Base-by-base conservation (phyloP, 495 filamentous ascomycete genomes). In the Hypoxylon lienhwacheense region DNA sequence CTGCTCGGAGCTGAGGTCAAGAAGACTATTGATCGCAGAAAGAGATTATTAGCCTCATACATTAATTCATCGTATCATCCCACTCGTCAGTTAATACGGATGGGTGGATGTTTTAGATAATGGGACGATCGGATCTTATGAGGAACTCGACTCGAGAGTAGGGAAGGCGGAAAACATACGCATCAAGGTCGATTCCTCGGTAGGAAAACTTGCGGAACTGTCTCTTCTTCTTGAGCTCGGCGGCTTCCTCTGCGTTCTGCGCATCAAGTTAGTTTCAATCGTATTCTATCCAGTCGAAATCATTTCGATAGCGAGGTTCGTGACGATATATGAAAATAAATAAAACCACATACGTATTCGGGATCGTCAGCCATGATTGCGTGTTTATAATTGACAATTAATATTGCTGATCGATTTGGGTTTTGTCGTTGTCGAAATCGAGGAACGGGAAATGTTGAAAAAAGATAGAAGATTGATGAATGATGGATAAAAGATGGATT, bases 191-290 rank as follows among this genome's bases (percentile, higher is more conserved):
- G 76, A 97, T 88, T 64, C 93, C 93, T 72, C 93, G 91, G 87
- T 97, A 98, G 64, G 92, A 93, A 76, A 98, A 98, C 85, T 97
- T 97, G 81, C 91, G 88, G 89, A 97, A 97, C 70, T 90, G 81
- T 90, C 92, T 95, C 80, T 85, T 93, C 85, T 90, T 95, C 90
- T 98, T 97, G 79, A 96, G 82, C 85, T 96, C 92, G 70, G 90
- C 90, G 79, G 90, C 90, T 83, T 91, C 88, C 81, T 91, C 90
- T 78, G 90, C 83, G 78, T 96, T 90, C 88, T 92, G 65, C 49
- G 36, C 11, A 36, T 33, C 7, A 52, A 51, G 55, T 59, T 42
- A 61, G 52, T 61, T n/a, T n/a, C 33, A 25, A 34, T 28, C 33
- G 36, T 22, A 40, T 21, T 37, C 24, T 43, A 40, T 7, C 47